Evolutionary conservation across 1,284 basidiomycete species (phyloP).

Genomic region (Apiotrichum veenhuisii): DNA sequence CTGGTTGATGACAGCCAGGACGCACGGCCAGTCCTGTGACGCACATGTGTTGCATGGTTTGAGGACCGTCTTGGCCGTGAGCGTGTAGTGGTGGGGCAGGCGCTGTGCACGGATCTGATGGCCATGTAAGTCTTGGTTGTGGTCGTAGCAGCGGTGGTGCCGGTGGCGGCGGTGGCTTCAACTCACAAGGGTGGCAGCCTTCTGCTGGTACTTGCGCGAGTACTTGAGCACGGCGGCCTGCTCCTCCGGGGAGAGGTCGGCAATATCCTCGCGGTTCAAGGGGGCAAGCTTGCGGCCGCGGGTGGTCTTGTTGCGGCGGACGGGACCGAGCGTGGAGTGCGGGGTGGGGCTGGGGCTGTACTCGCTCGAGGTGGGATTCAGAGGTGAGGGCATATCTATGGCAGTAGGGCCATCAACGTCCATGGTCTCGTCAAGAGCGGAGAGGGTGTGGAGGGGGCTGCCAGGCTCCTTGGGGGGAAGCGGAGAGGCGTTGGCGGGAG

Average conservation of each 20-base stretch:
- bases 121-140: too few species aligned
- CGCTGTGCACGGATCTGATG: background rate
- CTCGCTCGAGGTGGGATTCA: too few species aligned
- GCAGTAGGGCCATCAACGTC: too few species aligned
- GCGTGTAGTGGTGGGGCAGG: background rate
- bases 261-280: background rate
- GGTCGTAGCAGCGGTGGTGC: too few species aligned
- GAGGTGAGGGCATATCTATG: too few species aligned
- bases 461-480: too few species aligned
- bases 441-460: too few species aligned
- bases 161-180: too few species aligned
- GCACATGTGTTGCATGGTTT: background rate
- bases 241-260: background rate
- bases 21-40: conserved; percentile 1
- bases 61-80: background rate
- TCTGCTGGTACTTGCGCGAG: background rate
- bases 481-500: too few species aligned
- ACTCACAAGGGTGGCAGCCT: conserved; percentile 2
- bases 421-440: too few species aligned
- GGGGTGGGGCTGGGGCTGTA: too few species aligned
- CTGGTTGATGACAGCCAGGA: background rate
- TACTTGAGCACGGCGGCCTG: background rate
- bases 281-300: background rate
- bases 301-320: background rate
- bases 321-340: too few species aligned